Conservation (phyloP, 768 basidiomycete species). For the Lactarius hatsudake region DNA sequence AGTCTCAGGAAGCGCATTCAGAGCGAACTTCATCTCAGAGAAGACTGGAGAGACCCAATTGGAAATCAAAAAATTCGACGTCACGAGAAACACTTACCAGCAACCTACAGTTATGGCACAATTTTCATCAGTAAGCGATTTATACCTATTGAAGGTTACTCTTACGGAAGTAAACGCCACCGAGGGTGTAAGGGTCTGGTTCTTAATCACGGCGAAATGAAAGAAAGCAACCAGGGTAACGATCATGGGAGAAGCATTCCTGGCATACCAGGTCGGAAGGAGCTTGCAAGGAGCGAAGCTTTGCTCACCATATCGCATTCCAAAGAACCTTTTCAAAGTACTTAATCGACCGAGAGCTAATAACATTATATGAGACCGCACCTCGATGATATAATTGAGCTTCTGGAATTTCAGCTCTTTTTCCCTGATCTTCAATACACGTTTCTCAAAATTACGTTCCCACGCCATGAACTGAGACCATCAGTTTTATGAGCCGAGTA, state of each 20-base stretch:
- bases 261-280: constrained; percentile 16
- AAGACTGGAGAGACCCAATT: constrained; percentile 52
- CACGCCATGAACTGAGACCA: constrained; percentile 84
- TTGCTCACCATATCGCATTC: constrained; percentile 51
- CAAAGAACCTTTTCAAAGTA: constrained; percentile 39
- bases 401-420: constrained; percentile 83
- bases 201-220: constrained; percentile 69
- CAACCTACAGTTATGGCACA: constrained; percentile 35
- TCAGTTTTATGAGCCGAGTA: background rate
- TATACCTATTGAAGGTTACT: background rate
- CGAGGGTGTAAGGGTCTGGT: constrained; percentile 71
- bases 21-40: constrained; percentile 81
- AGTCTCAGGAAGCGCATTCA: constrained; percentile 86
- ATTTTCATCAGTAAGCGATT: background rate
- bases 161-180: constrained; percentile 68
- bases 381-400: constrained; percentile 85
- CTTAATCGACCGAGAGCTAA: constrained; percentile 2
- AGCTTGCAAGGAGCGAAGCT: background rate
- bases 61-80: background rate
- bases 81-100: constrained; percentile 35
- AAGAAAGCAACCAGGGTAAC: constrained; percentile 52
- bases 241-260: constrained; percentile 47
- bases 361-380: constrained; percentile 30
- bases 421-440: constrained; percentile 67
- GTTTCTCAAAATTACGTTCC: constrained; percentile 87